Percentiles rank a stretch among this genome's conserved stretches.
Conservation (phyloP, 2,329 filamentous ascomycete genomes). For the Pezicula carpinea region DNA sequence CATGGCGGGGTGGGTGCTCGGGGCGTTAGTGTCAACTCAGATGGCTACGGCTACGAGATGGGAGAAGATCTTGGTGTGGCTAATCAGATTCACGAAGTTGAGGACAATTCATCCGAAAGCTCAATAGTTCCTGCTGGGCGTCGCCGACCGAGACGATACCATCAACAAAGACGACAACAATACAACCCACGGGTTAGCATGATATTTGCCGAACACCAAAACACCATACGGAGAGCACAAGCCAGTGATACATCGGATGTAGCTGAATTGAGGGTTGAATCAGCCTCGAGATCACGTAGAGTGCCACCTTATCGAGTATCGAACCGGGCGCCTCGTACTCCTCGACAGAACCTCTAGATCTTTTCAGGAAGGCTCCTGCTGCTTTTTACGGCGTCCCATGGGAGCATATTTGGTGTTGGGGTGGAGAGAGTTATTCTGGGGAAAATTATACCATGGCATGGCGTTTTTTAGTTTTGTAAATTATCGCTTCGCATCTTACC, state of each 20-base stretch:
- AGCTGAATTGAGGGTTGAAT: conserved; percentile 14
- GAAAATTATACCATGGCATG: too few species aligned
- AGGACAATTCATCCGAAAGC: conserved; percentile 22
- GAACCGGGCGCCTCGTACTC: too few species aligned
- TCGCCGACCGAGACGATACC: conserved; percentile 14
- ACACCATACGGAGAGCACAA: conserved; percentile 14
- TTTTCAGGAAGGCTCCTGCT: too few species aligned
- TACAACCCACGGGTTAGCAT: conserved; percentile 27
- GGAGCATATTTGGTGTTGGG: too few species aligned
- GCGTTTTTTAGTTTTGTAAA: too few species aligned
- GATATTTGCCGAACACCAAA: conserved; percentile 28
- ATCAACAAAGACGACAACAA: conserved; percentile 14
- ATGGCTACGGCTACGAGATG: conserved; percentile 1
- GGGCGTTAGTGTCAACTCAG: not conserved
- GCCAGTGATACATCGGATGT: conserved; percentile 11
- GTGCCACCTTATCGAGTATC: conserved; percentile 2
- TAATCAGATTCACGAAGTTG: conserved; percentile 20
- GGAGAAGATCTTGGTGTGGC: conserved; percentile 19
- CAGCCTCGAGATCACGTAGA: conserved; percentile 9
- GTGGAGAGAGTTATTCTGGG: too few species aligned
- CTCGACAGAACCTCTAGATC: too few species aligned
- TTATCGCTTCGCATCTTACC: too few species aligned
- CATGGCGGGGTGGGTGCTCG: not conserved
- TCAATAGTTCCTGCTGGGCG: conserved; percentile 20
- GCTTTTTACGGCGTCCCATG: too few species aligned